Evolutionary conservation across 257 asterid species (phyloP).

Genomic region (Catharanthus roseus): DNA sequence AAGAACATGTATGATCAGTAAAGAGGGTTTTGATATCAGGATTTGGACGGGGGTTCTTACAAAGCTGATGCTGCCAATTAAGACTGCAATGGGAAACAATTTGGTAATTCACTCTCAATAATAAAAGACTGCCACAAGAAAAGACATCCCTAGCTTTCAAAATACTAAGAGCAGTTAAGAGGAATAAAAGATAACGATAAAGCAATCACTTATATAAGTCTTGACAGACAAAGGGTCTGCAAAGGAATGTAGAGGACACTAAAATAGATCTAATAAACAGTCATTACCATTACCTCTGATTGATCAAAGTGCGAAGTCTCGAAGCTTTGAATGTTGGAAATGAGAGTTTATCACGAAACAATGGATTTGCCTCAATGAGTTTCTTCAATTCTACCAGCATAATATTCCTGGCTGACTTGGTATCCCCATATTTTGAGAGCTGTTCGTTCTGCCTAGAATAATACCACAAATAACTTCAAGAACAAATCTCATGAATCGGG

Average conservation of each 20-base stretch:
- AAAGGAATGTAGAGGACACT: background rate
- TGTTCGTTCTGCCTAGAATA: constrained; percentile 85
- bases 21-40: constrained; percentile 94
- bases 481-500: constrained; percentile 6
- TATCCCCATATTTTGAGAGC: constrained; percentile 93
- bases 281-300: constrained; percentile 61
- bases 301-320: constrained; percentile 82
- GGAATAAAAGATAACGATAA: background rate
- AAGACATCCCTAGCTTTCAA: background rate
- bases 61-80: constrained; percentile 97
- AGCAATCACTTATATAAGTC: background rate
- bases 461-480: constrained; percentile 20
- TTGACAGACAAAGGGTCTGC: background rate
- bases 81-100: constrained; percentile 48
- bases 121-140: background rate
- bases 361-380: constrained; percentile 89
- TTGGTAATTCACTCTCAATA: constrained; percentile 13
- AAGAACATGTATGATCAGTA: constrained; percentile 75
- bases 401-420: constrained; percentile 83
- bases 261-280: constrained; percentile 13
- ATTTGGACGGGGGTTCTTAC: constrained; percentile 93
- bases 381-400: constrained; percentile 87
- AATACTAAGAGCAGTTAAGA: constrained; percentile 2
- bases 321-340: constrained; percentile 81
- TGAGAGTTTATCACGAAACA: constrained; percentile 82